Evolutionary conservation across 176 grass and related monocot genomes (phyloP).

Genomic region (Stipa capillata): DNA sequence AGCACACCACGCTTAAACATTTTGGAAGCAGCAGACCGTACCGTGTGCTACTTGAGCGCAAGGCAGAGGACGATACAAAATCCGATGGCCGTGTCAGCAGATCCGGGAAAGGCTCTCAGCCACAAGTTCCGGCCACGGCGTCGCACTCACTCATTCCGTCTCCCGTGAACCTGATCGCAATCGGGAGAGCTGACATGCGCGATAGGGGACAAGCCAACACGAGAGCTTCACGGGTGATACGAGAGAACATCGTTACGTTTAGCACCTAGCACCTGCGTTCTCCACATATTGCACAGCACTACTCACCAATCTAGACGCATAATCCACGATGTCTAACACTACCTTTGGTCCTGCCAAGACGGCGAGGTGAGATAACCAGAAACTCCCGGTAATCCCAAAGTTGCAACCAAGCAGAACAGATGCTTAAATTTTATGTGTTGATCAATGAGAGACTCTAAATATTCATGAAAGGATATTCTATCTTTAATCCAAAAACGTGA

Average conservation of each 20-base stretch:
- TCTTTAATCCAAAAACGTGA: too few species aligned
- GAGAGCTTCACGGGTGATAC: neutral
- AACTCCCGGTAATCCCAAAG: too few species aligned
- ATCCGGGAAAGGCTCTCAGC: neutral
- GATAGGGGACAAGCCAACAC: neutral
- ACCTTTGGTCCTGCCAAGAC: too few species aligned
- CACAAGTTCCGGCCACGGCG: neutral
- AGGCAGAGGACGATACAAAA: neutral
- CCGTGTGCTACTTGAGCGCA: neutral
- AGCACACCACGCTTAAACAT: neutral
- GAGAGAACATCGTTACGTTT: neutral
- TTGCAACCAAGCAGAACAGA: too few species aligned
- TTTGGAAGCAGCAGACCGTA: neutral
- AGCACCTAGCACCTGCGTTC: neutral
- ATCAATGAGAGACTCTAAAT: too few species aligned
- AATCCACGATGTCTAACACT: too few species aligned
- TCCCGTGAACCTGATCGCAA: slow-evolving; percentile 1
- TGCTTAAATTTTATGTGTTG: too few species aligned
- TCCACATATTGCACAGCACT: neutral
- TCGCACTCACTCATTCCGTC: neutral
- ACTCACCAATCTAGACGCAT: too few species aligned
- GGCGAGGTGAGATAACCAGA: too few species aligned
- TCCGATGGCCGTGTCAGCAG: neutral
- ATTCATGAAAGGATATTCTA: too few species aligned
- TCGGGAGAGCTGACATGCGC: neutral